Evolutionary conservation across 1,284 basidiomycete species (phyloP).

Genomic region (Cryptococcus sp.): DNA sequence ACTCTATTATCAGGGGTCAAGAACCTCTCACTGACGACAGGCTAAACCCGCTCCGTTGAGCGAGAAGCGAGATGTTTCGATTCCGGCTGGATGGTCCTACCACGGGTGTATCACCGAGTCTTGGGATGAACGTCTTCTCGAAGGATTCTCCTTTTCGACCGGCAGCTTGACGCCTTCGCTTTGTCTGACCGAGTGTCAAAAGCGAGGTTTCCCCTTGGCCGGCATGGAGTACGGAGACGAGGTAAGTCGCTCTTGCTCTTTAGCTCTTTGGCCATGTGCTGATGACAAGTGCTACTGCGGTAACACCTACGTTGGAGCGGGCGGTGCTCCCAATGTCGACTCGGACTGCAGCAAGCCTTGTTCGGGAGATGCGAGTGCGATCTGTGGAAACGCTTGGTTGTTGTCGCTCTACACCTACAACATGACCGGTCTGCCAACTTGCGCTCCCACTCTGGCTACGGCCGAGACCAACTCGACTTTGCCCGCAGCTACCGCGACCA

Average conservation of each 20-base stretch:
- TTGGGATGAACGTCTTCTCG: constrained; percentile 30
- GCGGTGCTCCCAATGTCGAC: constrained; percentile 14
- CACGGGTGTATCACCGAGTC: constrained; percentile 39
- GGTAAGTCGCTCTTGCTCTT: constrained; percentile 18
- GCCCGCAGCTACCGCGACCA: not conserved
- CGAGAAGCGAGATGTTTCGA: constrained; percentile 21
- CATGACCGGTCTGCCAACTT: constrained; percentile 7
- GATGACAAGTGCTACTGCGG: constrained; percentile 32
- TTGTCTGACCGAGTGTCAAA: constrained; percentile 35
- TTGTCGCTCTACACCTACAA: constrained; percentile 29
- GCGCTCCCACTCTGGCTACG: no score
- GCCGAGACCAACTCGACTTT: not conserved
- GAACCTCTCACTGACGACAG: constrained; percentile 10
- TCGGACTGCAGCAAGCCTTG: constrained; percentile 29
- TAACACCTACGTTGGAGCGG: constrained; percentile 17
- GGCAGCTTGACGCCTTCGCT: constrained; percentile 22
- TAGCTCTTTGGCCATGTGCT: not conserved
- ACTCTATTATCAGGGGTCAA: not conserved
- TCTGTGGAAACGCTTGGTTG: constrained; percentile 34
- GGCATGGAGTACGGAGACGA: constrained; percentile 42
- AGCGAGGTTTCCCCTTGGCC: constrained; percentile 35
- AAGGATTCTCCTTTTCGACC: constrained; percentile 30
- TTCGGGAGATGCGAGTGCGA: constrained; percentile 19
- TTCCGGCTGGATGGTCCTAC: constrained; percentile 5
- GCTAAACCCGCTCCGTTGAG: constrained; percentile 27